Conservation (phyloP, 208 protist genomes). For the Acanthamoeba healyi region DNA sequence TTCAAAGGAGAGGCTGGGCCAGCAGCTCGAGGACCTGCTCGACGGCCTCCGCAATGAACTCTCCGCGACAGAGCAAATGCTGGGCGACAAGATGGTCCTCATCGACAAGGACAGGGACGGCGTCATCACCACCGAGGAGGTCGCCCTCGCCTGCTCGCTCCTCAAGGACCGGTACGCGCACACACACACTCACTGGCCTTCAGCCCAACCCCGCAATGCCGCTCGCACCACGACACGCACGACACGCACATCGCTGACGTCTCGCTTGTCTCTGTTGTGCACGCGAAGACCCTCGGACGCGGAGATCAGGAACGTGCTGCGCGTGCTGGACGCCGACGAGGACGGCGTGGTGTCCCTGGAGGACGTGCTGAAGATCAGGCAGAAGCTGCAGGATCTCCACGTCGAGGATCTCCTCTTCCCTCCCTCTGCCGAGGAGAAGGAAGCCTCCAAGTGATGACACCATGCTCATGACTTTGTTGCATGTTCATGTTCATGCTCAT, state of each 20-base stretch:
- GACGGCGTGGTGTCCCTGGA: conserved; percentile 51
- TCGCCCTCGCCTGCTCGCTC: conserved; percentile 52
- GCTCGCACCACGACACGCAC: too few species aligned
- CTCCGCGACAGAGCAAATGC: conserved; percentile 3
- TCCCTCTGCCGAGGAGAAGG: conserved; percentile 6
- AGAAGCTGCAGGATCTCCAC: conserved; percentile 29
- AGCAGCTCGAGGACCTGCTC: conserved; percentile 55
- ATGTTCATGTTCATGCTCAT: too few species aligned
- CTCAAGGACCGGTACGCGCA: conserved; percentile 21
- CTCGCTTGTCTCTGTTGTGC: not conserved
- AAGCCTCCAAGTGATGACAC: not conserved
- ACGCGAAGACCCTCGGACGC: not conserved
- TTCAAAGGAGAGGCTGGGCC: conserved; percentile 3
- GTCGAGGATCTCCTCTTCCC: not conserved
- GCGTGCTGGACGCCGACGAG: conserved; percentile 57
- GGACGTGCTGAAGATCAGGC: conserved; percentile 55
- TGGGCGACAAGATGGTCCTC: conserved; percentile 62
- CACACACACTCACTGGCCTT: not conserved
- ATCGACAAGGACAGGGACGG: conserved; percentile 72
- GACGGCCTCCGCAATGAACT: conserved; percentile 47
- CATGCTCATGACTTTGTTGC: too few species aligned
- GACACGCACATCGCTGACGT: not conserved
- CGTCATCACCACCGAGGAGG: conserved; percentile 74
- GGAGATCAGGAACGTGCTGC: conserved; percentile 69
- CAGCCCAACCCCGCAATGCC: too few species aligned